Percentiles rank a stretch among this genome's conserved stretches.
These are phyloP conservation scores for Naganishia kalamii DNA, from an alignment of 768 basidiomycete genomes.

Conservation along the genomic window DNA sequence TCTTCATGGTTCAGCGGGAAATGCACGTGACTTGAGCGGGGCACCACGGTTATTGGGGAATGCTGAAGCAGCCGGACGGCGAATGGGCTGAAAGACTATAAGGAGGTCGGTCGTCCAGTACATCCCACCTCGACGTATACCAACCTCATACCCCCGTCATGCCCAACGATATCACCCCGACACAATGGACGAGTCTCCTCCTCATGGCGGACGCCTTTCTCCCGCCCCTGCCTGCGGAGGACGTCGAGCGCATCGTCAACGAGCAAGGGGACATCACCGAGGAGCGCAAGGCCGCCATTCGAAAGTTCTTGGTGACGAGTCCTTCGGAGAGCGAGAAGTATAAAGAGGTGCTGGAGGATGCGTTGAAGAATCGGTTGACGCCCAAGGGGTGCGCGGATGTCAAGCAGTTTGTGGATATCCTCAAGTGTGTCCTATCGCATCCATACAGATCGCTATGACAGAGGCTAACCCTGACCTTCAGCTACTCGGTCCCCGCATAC, in stretches of 20 bases:
- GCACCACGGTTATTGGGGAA: not conserved
- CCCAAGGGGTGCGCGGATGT: constrained; percentile 5
- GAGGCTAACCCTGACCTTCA: too few species aligned
- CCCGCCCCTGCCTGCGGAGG: not conserved
- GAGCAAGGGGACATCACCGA: not conserved
- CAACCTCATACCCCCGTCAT: not conserved
- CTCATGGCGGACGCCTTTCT: constrained; percentile 20
- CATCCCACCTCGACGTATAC: not conserved
- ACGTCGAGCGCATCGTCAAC: not conserved
- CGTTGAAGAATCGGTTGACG: constrained; percentile 10
- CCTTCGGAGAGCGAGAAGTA: constrained; percentile 3
- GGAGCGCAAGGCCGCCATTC: not conserved
- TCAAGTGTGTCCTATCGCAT: constrained; percentile 5
- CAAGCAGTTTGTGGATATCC: constrained; percentile 15
- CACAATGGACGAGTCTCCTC: constrained; percentile 15
- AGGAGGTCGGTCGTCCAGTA: not conserved
- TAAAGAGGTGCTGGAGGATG: constrained; percentile 3
- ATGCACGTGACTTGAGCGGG: too few species aligned
- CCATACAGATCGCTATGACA: not conserved
- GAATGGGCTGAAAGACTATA: not conserved
- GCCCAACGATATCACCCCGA: not conserved
- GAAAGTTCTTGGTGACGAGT: not conserved
- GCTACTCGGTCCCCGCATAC: constrained; percentile 13
- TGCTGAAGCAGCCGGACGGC: not conserved
- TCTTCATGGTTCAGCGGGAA: not conserved